phyloP scores from a whole-genome alignment of 345 rosid genomes.

The Hypericum androsaemum region DNA sequence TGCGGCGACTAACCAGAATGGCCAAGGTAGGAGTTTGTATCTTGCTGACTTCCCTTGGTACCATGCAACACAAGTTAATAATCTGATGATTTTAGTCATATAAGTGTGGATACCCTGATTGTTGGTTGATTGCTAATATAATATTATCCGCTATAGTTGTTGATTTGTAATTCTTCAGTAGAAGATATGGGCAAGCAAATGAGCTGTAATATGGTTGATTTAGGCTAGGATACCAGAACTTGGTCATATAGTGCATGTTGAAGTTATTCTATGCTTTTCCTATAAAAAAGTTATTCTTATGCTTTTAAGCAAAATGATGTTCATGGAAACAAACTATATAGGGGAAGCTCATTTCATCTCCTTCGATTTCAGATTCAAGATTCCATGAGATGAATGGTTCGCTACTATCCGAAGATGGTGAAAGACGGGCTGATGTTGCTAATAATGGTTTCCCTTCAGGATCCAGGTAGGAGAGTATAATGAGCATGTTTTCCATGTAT shows the following conservation, averaged over 20 bases:
- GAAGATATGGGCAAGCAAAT: neutral
- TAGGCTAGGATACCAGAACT: neutral
- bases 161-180: neutral
- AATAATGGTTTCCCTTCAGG: conserved; percentile 44
- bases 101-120: too few relatives aligned
- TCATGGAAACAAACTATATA: too few relatives aligned
- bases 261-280: too few relatives aligned
- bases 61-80: too few relatives aligned
- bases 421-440: conserved; percentile 19
- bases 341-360: conserved; percentile 17
- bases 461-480: conserved; percentile 27
- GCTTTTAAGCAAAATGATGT: too few relatives aligned
- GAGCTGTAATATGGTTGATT: neutral
- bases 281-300: too few relatives aligned
- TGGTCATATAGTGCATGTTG: too few relatives aligned
- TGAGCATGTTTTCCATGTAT: neutral
- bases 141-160: neutral
- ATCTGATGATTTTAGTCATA: too few relatives aligned
- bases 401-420: conserved; percentile 30
- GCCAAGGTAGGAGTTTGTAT: conserved; percentile 16
- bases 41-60: neutral
- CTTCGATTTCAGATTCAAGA: conserved; percentile 31
- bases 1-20: neutral
- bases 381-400: conserved; percentile 21
- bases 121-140: too few relatives aligned